Evolutionary conservation across 345 rosid genomes (phyloP).

Genomic region (Pistacia atlantica): DNA sequence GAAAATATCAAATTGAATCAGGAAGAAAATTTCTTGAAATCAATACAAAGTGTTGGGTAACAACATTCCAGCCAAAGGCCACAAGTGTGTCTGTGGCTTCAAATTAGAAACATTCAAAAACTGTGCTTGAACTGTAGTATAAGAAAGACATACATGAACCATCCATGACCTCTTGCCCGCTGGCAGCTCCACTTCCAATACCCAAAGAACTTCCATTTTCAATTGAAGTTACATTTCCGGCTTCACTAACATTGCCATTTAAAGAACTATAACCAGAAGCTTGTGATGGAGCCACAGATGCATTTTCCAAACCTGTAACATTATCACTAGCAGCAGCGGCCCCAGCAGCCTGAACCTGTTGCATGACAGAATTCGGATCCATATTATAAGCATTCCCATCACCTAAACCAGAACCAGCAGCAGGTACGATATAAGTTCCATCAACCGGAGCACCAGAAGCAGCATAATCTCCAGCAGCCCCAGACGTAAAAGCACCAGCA

Average conservation of each 20-base stretch:
- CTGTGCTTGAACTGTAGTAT: neutral
- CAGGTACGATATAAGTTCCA: conserved; percentile 19
- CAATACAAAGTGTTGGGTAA: neutral
- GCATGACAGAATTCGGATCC: conserved; percentile 26
- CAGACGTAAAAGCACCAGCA: conserved; percentile 31
- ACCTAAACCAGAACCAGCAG: conserved; percentile 8
- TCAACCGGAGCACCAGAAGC: conserved; percentile 35
- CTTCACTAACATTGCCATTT: conserved; percentile 57
- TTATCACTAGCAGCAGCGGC: conserved; percentile 19
- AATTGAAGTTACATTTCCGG: conserved; percentile 30
- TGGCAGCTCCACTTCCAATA: conserved; percentile 36
- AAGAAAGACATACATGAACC: conserved; percentile 55
- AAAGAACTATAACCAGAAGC: conserved; percentile 39
- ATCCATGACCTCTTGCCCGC: conserved; percentile 45
- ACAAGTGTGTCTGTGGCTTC: neutral
- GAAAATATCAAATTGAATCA: neutral
- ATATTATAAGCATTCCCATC: conserved; percentile 24
- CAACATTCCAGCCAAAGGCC: neutral
- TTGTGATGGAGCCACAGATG: conserved; percentile 26
- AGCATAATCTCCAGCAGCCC: conserved; percentile 34
- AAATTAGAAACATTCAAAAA: neutral
- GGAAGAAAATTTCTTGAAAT: neutral
- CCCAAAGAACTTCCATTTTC: conserved; percentile 69
- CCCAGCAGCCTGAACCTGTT: conserved; percentile 32
- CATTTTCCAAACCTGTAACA: conserved; percentile 22